phyloP scores from a whole-genome alignment of 371 early-diverging fungal genomes.

The Zancudomyces culisetae region DNA sequence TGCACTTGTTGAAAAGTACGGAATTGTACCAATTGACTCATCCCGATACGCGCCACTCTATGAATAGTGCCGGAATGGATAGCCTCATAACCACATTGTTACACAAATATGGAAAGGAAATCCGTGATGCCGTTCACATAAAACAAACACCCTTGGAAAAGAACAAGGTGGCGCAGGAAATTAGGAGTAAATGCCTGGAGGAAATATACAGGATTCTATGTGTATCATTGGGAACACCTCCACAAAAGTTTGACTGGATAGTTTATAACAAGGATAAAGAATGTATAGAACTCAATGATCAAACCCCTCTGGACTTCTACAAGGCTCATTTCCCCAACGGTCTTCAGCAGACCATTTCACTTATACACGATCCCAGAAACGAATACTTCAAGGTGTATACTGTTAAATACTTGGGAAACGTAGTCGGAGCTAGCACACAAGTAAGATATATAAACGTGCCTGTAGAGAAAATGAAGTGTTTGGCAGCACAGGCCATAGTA shows the following conservation, averaged over 20 bases:
- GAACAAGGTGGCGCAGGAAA: slow-evolving; percentile 28
- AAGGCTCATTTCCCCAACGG: slow-evolving; percentile 22
- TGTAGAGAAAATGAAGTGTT: slow-evolving; percentile 33
- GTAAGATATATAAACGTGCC: slow-evolving; percentile 50
- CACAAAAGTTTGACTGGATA: slow-evolving; percentile 45
- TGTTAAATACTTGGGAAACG: slow-evolving; percentile 53
- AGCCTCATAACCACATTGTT: slow-evolving; percentile 10
- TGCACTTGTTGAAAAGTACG: slow-evolving; percentile 48
- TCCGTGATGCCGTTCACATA: slow-evolving; percentile 4
- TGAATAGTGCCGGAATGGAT: slow-evolving; percentile 36
- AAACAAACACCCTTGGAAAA: neutral
- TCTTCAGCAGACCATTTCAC: slow-evolving; percentile 39
- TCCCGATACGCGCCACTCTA: slow-evolving; percentile 49
- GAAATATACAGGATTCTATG: slow-evolving; percentile 52
- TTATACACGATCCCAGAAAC: slow-evolving; percentile 66
- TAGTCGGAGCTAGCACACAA: slow-evolving; percentile 36
- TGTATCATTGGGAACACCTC: slow-evolving; percentile 59
- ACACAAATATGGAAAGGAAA: slow-evolving; percentile 2
- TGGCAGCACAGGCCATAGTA: slow-evolving; percentile 34
- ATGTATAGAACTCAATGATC: slow-evolving; percentile 27
- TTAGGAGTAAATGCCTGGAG: slow-evolving; percentile 27
- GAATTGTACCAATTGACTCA: slow-evolving; percentile 44
- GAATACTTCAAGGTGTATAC: slow-evolving; percentile 38
- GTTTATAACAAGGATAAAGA: slow-evolving; percentile 48
- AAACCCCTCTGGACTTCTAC: slow-evolving; percentile 48